Evolutionary conservation across 345 rosid genomes (phyloP).

Genomic region (Populus alba): DNA sequence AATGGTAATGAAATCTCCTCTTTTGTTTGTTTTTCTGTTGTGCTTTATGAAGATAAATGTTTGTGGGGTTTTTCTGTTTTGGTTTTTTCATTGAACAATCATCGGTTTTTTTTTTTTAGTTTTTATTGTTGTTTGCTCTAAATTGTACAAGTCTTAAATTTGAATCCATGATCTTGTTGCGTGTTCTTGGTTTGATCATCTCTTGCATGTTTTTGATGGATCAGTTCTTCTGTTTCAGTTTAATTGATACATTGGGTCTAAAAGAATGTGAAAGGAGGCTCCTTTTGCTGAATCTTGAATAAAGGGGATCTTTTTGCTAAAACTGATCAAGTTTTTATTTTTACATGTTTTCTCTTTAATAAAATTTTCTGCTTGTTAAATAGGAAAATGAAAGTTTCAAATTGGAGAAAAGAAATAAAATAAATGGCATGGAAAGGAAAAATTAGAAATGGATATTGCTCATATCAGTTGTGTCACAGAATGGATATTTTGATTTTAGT

Average conservation of each 20-base stretch:
- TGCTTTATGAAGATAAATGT: too few relatives aligned
- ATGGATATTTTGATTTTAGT: neutral
- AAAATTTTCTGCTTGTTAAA: neutral
- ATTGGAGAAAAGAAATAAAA: neutral
- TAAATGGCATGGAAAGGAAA: neutral
- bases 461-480: neutral
- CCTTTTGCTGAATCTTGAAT: neutral
- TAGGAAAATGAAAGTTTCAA: neutral
- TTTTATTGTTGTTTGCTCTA: neutral
- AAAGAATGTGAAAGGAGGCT: neutral
- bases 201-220: neutral
- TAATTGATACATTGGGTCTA: neutral
- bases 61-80: too few relatives aligned
- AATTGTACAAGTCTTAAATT: neutral
- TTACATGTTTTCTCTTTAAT: neutral
- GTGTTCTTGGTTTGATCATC: too few relatives aligned
- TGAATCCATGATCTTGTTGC: too few relatives aligned
- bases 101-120: too few relatives aligned
- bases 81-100: neutral
- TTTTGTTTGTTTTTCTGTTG: neutral
- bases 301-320: neutral
- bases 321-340: neutral
- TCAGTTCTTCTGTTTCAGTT: neutral
- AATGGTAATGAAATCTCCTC: neutral
- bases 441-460: neutral